Evolutionary conservation across 23 red algal genomes (phyloP).

Genomic region (Gracilaria gracilis): DNA sequence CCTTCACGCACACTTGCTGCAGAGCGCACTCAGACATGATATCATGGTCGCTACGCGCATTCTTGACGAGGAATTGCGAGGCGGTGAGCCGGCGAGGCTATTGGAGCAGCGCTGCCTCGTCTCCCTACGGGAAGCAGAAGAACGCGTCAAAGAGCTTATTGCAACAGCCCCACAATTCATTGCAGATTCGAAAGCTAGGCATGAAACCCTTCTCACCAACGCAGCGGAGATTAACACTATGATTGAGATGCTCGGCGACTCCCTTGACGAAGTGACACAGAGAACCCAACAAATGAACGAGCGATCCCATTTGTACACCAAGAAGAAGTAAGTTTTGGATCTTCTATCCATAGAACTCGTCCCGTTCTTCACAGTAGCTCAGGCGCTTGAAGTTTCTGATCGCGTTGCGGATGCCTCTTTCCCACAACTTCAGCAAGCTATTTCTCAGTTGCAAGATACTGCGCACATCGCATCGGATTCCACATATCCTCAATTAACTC

Average conservation of each 20-base stretch:
- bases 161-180: constrained; percentile 55
- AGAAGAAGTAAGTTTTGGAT: constrained; percentile 44
- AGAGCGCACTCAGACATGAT: not conserved
- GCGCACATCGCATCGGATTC: constrained; percentile 30
- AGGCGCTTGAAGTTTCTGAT: constrained; percentile 48
- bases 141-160: constrained; percentile 1
- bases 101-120: constrained; percentile 50
- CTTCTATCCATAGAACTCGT: constrained; percentile 40
- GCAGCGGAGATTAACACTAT: constrained; percentile 27
- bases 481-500: constrained; percentile 33
- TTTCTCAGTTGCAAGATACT: constrained; percentile 26
- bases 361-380: constrained; percentile 46
- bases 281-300: constrained; percentile 41
- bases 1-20: no score
- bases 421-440: constrained; percentile 38
- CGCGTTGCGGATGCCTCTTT: constrained; percentile 37
- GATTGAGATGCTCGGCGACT: constrained; percentile 72
- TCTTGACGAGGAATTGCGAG: constrained; percentile 68
- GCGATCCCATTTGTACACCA: constrained; percentile 18
- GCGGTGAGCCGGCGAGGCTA: constrained; percentile 59
- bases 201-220: constrained; percentile 33
- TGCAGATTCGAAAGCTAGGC: constrained; percentile 11
- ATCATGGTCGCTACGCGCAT: constrained; percentile 31
- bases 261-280: constrained; percentile 69
- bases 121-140: constrained; percentile 25